phyloP scores from a whole-genome alignment of 495 filamentous ascomycete species.

The Aspergillus coremiiformis region DNA sequence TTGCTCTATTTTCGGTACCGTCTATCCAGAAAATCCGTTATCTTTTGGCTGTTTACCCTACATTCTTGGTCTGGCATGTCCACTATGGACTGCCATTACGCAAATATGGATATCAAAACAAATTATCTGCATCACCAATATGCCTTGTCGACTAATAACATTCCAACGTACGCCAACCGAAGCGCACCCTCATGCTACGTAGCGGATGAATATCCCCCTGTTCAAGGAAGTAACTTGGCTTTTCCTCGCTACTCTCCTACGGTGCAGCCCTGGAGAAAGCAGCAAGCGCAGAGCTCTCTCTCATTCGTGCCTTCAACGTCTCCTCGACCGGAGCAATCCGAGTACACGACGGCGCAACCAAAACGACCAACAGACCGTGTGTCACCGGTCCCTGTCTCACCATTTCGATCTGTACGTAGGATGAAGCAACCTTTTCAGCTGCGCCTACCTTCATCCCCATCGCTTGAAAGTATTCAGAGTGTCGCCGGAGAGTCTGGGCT shows the following conservation, averaged over 20 bases:
- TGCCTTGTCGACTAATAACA: slow-evolving; percentile 10
- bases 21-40: background rate
- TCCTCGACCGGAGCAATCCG: slow-evolving; percentile 18
- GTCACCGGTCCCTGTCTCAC: slow-evolving; percentile 26
- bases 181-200: slow-evolving; percentile 12
- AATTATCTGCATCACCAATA: slow-evolving; percentile 14
- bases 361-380: slow-evolving; percentile 24
- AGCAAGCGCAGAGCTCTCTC: slow-evolving; percentile 21
- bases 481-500: slow-evolving; percentile 12
- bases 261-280: slow-evolving; percentile 19
- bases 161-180: slow-evolving; percentile 15
- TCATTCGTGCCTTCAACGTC: slow-evolving; percentile 22
- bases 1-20: background rate
- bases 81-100: slow-evolving; percentile 10
- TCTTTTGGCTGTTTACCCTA: background rate
- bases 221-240: slow-evolving; percentile 6
- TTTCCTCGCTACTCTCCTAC: slow-evolving; percentile 20
- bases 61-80: slow-evolving; percentile 11
- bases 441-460: slow-evolving; percentile 33
- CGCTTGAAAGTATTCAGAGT: slow-evolving; percentile 19
- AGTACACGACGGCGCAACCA: slow-evolving; percentile 24
- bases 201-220: slow-evolving; percentile 3
- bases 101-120: slow-evolving; percentile 5
- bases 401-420: slow-evolving; percentile 39
- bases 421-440: slow-evolving; percentile 44